These are phyloP conservation scores for Cordyceps cicadae DNA, from an alignment of 2,329 filamentous ascomycete species.

Conservation along the genomic window DNA sequence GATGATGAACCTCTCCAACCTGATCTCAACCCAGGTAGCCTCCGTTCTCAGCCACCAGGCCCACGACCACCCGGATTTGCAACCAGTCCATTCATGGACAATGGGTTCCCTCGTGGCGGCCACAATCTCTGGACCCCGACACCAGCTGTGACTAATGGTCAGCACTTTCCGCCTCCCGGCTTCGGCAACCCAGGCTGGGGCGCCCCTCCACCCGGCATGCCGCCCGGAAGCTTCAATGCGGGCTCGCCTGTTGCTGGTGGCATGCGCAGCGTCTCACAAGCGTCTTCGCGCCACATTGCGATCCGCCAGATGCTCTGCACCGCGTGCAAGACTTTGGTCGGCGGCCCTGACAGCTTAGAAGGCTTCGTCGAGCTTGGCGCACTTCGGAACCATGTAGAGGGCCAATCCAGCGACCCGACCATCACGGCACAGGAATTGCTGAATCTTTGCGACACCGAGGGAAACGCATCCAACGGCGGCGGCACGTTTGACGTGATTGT, in stretches of 20 bases:
- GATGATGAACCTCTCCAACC: constrained; percentile 53
- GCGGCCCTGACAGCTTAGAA: constrained; percentile 18
- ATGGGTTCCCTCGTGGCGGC: constrained; percentile 27
- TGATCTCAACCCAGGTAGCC: constrained; percentile 24
- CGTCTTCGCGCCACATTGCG: constrained; percentile 49
- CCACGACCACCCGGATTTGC: constrained; percentile 32
- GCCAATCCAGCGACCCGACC: constrained; percentile 34
- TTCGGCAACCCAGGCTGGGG: constrained; percentile 35
- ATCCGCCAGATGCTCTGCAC: constrained; percentile 69
- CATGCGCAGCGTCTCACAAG: constrained; percentile 36
- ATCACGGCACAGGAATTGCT: constrained; percentile 59
- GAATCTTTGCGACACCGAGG: constrained; percentile 84
- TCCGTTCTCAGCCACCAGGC: constrained; percentile 45
- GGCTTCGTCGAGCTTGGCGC: constrained; percentile 62
- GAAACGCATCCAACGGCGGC: constrained; percentile 76
- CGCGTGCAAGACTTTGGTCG: constrained; percentile 59
- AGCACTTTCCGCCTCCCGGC: constrained; percentile 38
- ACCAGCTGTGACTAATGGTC: constrained; percentile 18
- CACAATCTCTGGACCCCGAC: constrained; percentile 36
- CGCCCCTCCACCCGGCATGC: constrained; percentile 21
- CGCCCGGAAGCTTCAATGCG: constrained; percentile 27
- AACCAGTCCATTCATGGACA: constrained; percentile 34
- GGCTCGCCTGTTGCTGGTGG: constrained; percentile 24
- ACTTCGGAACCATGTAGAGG: constrained; percentile 59
- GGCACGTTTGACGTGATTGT: constrained; percentile 67